Conservation (phyloP, 2,329 filamentous ascomycete genomes). For the Endoconidiophora laricicola region DNA sequence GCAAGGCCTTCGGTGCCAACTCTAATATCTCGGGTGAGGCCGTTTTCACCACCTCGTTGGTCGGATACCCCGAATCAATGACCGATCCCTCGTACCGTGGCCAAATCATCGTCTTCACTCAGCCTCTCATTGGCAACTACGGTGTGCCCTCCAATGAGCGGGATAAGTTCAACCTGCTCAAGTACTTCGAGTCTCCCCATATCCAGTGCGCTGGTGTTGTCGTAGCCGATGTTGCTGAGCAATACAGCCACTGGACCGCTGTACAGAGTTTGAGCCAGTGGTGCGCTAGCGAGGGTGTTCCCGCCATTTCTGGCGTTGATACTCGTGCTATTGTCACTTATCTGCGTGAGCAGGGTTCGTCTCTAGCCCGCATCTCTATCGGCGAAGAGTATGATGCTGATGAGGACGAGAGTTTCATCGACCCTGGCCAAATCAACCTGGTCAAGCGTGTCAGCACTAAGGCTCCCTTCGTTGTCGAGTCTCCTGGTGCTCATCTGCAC, state of each 20-base stretch:
- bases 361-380: slow-evolving; percentile 81
- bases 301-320: slow-evolving; percentile 90
- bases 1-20: slow-evolving; percentile 91
- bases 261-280: slow-evolving; percentile 85
- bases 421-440: slow-evolving; percentile 91
- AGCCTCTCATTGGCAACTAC: slow-evolving; percentile 96
- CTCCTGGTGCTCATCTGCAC: slow-evolving; percentile 68
- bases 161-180: slow-evolving; percentile 78
- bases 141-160: slow-evolving; percentile 76
- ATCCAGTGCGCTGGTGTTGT: slow-evolving; percentile 94
- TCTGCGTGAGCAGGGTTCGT: slow-evolving; percentile 91
- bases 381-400: slow-evolving; percentile 98
- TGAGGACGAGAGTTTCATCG: slow-evolving; percentile 89
- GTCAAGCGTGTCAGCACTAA: slow-evolving; percentile 96
- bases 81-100: slow-evolving; percentile 78
- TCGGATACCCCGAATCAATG: slow-evolving; percentile 93
- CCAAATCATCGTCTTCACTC: slow-evolving; percentile 96
- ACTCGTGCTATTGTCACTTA: slow-evolving; percentile 93
- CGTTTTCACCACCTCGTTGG: slow-evolving; percentile 94
- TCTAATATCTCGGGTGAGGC: slow-evolving; percentile 95
- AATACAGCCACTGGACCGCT: slow-evolving; percentile 98
- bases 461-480: slow-evolving; percentile 87
- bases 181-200: slow-evolving; percentile 96
- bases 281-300: slow-evolving; percentile 92
- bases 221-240: slow-evolving; percentile 79